Percentiles rank a stretch among this genome's conserved stretches.
Evolutionary conservation across 495 filamentous ascomycete genomes (phyloP).

Genomic region (Pyronema omphalodes): DNA sequence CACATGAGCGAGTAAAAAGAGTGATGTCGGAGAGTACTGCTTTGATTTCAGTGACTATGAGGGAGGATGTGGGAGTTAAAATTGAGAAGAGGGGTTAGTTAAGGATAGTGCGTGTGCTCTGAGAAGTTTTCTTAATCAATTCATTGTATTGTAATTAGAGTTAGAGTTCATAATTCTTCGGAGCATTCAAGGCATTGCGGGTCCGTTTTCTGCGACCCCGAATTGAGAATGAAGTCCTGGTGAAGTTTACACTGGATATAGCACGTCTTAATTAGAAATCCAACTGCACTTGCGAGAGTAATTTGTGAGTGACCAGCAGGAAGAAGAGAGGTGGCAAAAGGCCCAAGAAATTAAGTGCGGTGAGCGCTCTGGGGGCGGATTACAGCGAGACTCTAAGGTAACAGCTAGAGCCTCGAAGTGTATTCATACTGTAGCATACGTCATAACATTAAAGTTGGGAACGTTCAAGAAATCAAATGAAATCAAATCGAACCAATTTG

Average conservation of each 20-base stretch:
- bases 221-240: background rate
- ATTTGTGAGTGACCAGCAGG: background rate
- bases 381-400: too few species aligned
- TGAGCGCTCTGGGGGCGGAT: too few species aligned
- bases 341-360: too few species aligned
- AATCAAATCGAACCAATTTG: too few species aligned
- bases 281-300: background rate
- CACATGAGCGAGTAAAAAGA: constrained; percentile 25
- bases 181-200: background rate
- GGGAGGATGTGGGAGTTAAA: constrained; percentile 21
- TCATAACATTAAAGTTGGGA: too few species aligned
- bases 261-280: background rate
- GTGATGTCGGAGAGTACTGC: constrained; percentile 25
- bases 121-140: background rate
- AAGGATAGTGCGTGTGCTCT: constrained; percentile 8
- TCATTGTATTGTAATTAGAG: background rate
- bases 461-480: too few species aligned
- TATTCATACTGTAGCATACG: too few species aligned
- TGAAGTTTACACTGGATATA: background rate
- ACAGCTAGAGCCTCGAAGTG: too few species aligned
- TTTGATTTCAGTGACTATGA: constrained; percentile 26
- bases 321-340: too few species aligned
- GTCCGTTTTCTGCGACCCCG: background rate
- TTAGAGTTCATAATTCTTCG: background rate
- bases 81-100: constrained; percentile 16